Evolutionary conservation across 2,329 filamentous ascomycete genomes (phyloP).

Genomic region (Aureobasidium sp.): DNA sequence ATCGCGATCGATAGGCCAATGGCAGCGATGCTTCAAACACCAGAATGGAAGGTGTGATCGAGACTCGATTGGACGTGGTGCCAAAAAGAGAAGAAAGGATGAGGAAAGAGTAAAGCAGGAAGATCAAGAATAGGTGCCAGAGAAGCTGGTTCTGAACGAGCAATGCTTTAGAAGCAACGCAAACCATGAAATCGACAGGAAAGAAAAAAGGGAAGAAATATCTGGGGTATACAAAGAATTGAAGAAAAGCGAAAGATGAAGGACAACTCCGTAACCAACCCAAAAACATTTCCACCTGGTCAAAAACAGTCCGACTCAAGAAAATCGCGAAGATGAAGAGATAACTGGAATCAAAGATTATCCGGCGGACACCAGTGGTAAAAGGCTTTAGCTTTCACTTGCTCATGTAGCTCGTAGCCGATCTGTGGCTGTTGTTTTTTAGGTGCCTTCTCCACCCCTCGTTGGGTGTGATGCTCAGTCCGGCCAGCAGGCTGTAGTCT

Average conservation of each 20-base stretch:
- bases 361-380: neutral
- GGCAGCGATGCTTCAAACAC: neutral
- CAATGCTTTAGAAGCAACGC: neutral
- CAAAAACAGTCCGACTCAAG: neutral
- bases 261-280: conserved; percentile 3
- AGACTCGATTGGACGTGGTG: neutral
- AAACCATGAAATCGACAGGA: conserved; percentile 4
- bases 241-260: conserved; percentile 3
- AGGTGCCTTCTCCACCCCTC: neutral
- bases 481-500: conserved; percentile 7
- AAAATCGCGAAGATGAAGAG: neutral
- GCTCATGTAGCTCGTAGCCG: conserved; percentile 3
- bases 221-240: conserved; percentile 12
- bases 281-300: neutral
- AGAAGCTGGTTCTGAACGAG: neutral
- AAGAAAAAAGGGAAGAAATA: neutral
- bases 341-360: conserved; percentile 2
- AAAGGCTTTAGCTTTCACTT: neutral
- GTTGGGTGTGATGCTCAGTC: neutral
- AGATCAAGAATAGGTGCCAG: neutral
- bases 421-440: conserved; percentile 1
- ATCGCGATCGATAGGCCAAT: conserved; percentile 3
- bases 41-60: neutral
- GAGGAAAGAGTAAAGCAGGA: neutral
- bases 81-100: neutral